Base-by-base conservation (phyloP, 495 filamentous ascomycete genomes). In the Chlorociboria aeruginascens region DNA sequence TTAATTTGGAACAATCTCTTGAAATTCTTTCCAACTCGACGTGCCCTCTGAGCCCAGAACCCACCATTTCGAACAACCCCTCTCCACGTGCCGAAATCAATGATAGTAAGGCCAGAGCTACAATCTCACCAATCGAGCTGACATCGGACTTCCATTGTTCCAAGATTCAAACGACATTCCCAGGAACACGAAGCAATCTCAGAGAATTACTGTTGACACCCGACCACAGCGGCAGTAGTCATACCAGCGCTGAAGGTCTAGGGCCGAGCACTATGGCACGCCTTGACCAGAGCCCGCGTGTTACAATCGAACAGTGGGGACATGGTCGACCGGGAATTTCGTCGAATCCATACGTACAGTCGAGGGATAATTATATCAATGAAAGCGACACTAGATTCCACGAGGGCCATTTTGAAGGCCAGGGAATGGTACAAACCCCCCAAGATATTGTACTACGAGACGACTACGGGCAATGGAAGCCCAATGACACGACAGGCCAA, bases 281-380 rank as follows among this genome's bases (percentile, higher is more conserved):
- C 61, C 58, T 63, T 10, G 54, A 60, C 12, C 66, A 66, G 30
- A 76, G 71, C 48, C 71, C 70, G 2, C 66, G 64, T 11, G 63
- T 74, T 8, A 71, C 66, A 2, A 66, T 74, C 35, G 73, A 71
- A 10, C 58, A 70, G 41, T 77, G 70, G 70, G 65, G 61, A 7
- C 53, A 58, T 35, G 40, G 8, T 3, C 34, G 45, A 16, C 31
- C 28, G 25, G 31, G 38, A 32, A 29, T 32, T 20, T 13, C 40
- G n/a, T 30, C 41, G 8, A 45, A 34, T 25, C 3, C 30, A 0
- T 50, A 33, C 12, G 31, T 38, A 17, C 33, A 43, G 14, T 13
- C 43, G 4, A 31, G 14, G 13, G 32, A 28, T 12, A 10, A 13
- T 30, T 16, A 31, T 9, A 6, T 29, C 40, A 17, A 13, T 44